A percentile compares a stretch with the other conserved stretches of the same genome.
Conservation (phyloP, 306 rosid species). For the Mucuna pruriens region DNA sequence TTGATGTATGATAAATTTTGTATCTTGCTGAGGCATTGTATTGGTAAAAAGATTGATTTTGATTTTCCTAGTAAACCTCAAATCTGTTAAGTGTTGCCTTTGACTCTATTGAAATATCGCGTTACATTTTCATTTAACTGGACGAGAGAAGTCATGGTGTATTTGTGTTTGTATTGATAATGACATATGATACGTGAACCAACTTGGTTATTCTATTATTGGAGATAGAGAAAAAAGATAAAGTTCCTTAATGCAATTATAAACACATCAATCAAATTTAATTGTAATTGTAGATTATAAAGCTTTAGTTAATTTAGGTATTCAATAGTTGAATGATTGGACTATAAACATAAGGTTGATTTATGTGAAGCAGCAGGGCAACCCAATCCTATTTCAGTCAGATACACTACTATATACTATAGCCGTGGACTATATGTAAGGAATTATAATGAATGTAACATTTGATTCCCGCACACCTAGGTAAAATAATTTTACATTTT, state of each 20-base stretch:
- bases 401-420: background rate
- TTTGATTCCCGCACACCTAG: background rate
- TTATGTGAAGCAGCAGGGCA: background rate
- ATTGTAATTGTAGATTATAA: background rate
- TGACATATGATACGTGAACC: background rate
- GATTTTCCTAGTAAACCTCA: conserved; percentile 17
- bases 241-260: background rate
- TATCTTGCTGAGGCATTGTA: background rate
- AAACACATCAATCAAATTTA: background rate
- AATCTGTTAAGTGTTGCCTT: conserved; percentile 8
- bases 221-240: background rate
- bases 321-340: background rate
- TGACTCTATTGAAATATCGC: background rate
- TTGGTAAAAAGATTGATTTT: conserved; percentile 1
- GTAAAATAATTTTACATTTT: no score
- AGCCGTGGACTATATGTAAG: background rate
- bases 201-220: background rate
- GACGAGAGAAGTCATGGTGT: background rate
- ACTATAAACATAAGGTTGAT: background rate
- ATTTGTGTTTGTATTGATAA: conserved; percentile 5
- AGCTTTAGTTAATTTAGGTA: background rate
- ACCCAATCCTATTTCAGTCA: background rate
- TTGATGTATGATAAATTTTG: conserved; percentile 1
- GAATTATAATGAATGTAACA: background rate
- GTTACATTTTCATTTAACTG: conserved; percentile 7